These are phyloP conservation scores for Stagonosporopsis rhizophila DNA, from an alignment of 2,329 filamentous ascomycete species.

Conservation along the genomic window DNA sequence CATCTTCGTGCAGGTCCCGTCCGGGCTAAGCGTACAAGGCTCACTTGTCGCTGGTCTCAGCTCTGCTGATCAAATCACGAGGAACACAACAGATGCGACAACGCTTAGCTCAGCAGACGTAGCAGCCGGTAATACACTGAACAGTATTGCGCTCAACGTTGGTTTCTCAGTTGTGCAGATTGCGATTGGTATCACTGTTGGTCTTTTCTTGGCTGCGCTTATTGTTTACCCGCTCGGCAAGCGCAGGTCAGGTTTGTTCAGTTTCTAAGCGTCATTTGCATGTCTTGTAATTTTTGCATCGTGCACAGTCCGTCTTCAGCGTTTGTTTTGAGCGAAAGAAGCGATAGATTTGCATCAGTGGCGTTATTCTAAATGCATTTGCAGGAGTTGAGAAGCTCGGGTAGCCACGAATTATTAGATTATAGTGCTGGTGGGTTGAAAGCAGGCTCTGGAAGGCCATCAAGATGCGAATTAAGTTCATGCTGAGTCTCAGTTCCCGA, in stretches of 20 bases:
- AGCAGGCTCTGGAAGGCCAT: conserved; percentile 1
- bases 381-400: conserved; percentile 13
- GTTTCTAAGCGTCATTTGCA: conserved; percentile 30
- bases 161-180: conserved; percentile 58
- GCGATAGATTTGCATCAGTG: conserved; percentile 17
- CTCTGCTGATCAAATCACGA: conserved; percentile 63
- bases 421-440: not conserved
- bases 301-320: conserved; percentile 6
- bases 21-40: conserved; percentile 65
- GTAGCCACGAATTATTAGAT: conserved; percentile 7
- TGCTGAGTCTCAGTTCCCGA: not conserved
- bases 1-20: conserved; percentile 75
- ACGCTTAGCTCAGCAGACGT: conserved; percentile 46
- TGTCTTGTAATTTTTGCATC: not conserved
- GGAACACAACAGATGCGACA: conserved; percentile 55
- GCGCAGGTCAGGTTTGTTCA: conserved; percentile 51
- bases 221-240: conserved; percentile 60
- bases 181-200: conserved; percentile 60
- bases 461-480: not conserved
- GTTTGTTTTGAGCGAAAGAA: conserved; percentile 11
- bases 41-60: conserved; percentile 64
- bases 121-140: conserved; percentile 36
- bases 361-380: conserved; percentile 19
- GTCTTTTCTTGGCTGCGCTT: conserved; percentile 57
- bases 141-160: conserved; percentile 57